Evolutionary conservation across 495 filamentous ascomycete genomes (phyloP).

Genomic region (Hypoxylon cercidicola): DNA sequence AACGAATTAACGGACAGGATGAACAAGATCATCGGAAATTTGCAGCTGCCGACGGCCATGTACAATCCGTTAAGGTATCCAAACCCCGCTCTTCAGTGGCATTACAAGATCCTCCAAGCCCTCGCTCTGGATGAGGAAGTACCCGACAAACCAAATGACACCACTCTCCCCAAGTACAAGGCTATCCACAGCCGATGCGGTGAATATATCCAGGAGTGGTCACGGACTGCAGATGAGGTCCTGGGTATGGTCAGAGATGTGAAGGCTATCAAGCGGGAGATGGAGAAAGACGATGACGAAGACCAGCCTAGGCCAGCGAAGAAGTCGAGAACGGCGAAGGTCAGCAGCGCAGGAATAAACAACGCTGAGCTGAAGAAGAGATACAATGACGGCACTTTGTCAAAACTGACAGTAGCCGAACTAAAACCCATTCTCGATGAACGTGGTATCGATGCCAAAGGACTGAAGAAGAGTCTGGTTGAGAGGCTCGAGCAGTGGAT

Average conservation of each 20-base stretch:
- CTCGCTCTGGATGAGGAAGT: constrained; percentile 92
- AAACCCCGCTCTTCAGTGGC: constrained; percentile 97
- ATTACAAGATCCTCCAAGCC: constrained; percentile 93
- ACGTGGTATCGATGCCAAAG: constrained; percentile 69
- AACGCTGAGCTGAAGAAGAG: constrained; percentile 68
- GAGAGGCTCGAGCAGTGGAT: constrained; percentile 82
- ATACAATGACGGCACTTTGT: constrained; percentile 67
- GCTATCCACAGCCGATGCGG: constrained; percentile 88
- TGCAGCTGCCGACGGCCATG: constrained; percentile 86
- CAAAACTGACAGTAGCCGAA: constrained; percentile 76
- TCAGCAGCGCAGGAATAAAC: constrained; percentile 50
- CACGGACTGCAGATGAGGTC: constrained; percentile 57
- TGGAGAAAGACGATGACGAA: constrained; percentile 46
- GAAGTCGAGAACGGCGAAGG: constrained; percentile 47
- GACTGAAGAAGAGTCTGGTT: constrained; percentile 83
- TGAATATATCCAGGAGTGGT: constrained; percentile 78
- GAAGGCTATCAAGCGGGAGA: constrained; percentile 56
- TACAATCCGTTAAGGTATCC: constrained; percentile 91
- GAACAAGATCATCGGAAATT: constrained; percentile 80
- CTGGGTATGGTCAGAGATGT: constrained; percentile 37
- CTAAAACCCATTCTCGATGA: constrained; percentile 73
- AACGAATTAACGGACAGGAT: constrained; percentile 81
- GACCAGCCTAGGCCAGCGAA: constrained; percentile 54
- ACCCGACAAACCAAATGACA: constrained; percentile 82
- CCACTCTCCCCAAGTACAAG: constrained; percentile 82